Evolutionary conservation across 2,329 filamentous ascomycete genomes (phyloP), one percentile per base, ranked within the genome.

Genomic region (Xylaria digitata): DNA sequence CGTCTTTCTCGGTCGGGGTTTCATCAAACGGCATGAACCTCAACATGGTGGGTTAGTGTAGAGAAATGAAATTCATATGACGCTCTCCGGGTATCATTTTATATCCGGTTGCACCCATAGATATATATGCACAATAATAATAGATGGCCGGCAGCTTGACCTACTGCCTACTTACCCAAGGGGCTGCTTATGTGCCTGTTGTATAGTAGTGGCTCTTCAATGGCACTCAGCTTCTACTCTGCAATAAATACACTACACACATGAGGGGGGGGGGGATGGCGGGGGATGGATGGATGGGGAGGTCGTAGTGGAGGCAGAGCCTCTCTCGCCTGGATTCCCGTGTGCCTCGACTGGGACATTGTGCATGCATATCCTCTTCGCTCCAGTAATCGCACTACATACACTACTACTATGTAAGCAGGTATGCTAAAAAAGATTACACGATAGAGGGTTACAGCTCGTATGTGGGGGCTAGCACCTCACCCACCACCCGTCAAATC

Each of bases 271-370:
- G n/a, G n/a, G n/a, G n/a, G n/a, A n/a, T n/a, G n/a, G n/a, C n/a
- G n/a, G n/a, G 43, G 7, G 50, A n/a, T 13, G n/a, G 37, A 15
- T 26, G 26, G 26, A 26, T 5, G 26, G 37, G 13, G 37, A 37
- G 37, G 37, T 56, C 19, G 53, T 52, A 58, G 46, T 61, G 61
- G 67, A 62, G 54, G 58, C 60, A 67, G 65, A 69, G 65, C 67
- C 67, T 67, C 67, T 67, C 34, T 37, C 64, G 64, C 61, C 45
- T 69, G 43, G 21, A 43, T 37, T 60, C 57, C 32, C 37, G 55
- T 49, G 48, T 61, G 32, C 61, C 48, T 58, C 48, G 53, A 67
- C 55, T 40, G 50, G 54, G 37, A 58, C 46, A 40, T 34, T 40
- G 50, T 30, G 56, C 52, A 67, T 54, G 61, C 61, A 66, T 30